phyloP scores from a whole-genome alignment of 768 basidiomycete genomes.

The Calocera cornea region DNA sequence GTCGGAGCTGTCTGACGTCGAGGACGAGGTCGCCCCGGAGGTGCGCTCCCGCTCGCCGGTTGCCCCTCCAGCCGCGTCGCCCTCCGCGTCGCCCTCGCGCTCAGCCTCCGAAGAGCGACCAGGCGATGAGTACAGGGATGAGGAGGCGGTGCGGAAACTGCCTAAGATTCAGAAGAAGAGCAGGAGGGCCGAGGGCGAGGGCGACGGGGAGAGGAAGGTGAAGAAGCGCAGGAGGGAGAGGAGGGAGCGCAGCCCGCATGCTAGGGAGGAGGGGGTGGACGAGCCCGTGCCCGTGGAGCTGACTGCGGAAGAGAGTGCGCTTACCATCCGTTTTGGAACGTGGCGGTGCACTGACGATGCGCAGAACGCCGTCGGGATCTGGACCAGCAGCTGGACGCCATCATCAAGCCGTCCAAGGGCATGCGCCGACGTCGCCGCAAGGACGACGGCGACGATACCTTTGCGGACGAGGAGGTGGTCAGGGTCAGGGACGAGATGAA shows the following conservation, averaged over 20 bases:
- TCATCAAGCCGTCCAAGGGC: slow-evolving; percentile 66
- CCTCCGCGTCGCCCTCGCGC: not conserved
- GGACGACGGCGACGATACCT: slow-evolving; percentile 69
- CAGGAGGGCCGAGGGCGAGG: slow-evolving; percentile 14
- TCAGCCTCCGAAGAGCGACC: slow-evolving; percentile 15
- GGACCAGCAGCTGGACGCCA: slow-evolving; percentile 75
- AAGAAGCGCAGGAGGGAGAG: slow-evolving; percentile 23
- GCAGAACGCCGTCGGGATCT: slow-evolving; percentile 63
- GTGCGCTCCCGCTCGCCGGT: not conserved
- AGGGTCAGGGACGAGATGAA: slow-evolving; percentile 83
- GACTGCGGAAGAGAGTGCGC: slow-evolving; percentile 63
- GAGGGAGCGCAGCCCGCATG: slow-evolving; percentile 38
- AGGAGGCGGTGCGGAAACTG: slow-evolving; percentile 19
- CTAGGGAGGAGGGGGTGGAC: slow-evolving; percentile 48
- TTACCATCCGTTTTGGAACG: not conserved
- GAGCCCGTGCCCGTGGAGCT: slow-evolving; percentile 57
- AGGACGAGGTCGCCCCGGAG: not conserved
- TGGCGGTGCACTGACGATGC: slow-evolving; percentile 3
- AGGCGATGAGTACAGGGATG: slow-evolving; percentile 42
- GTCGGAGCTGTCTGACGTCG: not conserved
- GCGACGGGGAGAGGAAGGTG: slow-evolving; percentile 18
- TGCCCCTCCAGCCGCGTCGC: not conserved
- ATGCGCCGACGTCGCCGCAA: slow-evolving; percentile 44
- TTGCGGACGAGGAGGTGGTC: slow-evolving; percentile 83
- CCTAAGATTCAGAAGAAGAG: slow-evolving; percentile 21